Base-by-base conservation (phyloP, 2,329 filamentous ascomycete genomes). In the Pseudocercospora macadamiae region DNA sequence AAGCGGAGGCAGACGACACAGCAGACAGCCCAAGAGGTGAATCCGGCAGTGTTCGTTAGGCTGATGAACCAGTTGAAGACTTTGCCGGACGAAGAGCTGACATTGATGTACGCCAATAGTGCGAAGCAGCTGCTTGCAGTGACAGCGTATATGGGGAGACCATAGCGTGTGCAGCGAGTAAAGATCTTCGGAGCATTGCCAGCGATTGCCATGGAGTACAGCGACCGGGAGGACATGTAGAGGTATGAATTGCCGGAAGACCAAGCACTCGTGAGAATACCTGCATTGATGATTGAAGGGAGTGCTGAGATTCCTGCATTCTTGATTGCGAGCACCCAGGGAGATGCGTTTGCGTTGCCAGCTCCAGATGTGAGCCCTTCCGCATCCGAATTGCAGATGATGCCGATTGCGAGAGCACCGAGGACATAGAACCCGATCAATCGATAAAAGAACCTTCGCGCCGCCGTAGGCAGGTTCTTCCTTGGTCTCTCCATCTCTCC, bases 251-350 rank as follows among this genome's bases (percentile, higher is more conserved):
- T 48, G 7, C 18, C 18, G 2, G 18, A 48, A 25, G 44, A 48
- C 19, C 44, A 48, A 14, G 44, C 44, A 3, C 21, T 26, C 4
- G 19, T 48, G 7, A 49, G 3, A 9, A 30, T 32, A 3, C 14
- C 44, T 2, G 45, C 23, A 7, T 49, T 49, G 25, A 32, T 26
- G 18, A 49, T 82, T 4, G 84, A 86, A 0, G 88, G 86, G 2
- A 91, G 81, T 6, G 82, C 86, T 3, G 77, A 79, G 53, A 91
- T 86, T 0, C 86, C 85, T 2, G 88, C 88, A 28, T 84, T 82
- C 7, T 82, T 80, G 28, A 87, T 86, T 12, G 89, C 89, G 61
- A 91, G 89, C 57, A 92, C 88, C 66, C 86, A 89, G 5, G 87
- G 88, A 47, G 72, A 75, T 1, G 72, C 71, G 10, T 47, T 47